Conservation (phyloP, 257 asterid species). For the Solanum raphanifolium region DNA sequence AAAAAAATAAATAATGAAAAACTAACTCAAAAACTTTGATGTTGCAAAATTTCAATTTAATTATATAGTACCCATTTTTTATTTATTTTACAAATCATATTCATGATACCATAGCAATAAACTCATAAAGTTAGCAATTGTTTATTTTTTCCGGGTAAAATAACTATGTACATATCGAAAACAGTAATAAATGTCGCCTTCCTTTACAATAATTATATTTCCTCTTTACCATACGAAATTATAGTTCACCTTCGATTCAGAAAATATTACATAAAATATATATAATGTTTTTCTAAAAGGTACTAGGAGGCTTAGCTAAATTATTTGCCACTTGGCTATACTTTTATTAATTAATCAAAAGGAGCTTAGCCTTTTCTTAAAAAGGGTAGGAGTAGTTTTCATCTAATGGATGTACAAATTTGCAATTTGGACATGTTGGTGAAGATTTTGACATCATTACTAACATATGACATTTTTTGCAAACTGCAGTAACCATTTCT, state of each 20-base stretch:
- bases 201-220: not conserved
- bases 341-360: constrained; percentile 5
- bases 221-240: not conserved
- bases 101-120: not conserved
- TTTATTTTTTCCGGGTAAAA: not conserved
- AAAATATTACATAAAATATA: not conserved
- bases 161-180: not conserved
- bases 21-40: not conserved
- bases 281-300: not conserved
- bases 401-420: constrained; percentile 44
- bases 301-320: not conserved
- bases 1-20: not conserved
- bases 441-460: constrained; percentile 65
- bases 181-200: not conserved
- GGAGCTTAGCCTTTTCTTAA: constrained; percentile 27
- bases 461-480: constrained; percentile 68
- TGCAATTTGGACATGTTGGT: constrained; percentile 74
- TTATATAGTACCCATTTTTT: not conserved
- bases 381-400: constrained; percentile 14
- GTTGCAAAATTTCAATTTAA: not conserved
- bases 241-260: not conserved
- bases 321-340: not conserved
- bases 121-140: not conserved
- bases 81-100: not conserved
- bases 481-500: constrained; percentile 69